phyloP scores from a whole-genome alignment of 345 rosid species.

The Moringa oleifera region DNA sequence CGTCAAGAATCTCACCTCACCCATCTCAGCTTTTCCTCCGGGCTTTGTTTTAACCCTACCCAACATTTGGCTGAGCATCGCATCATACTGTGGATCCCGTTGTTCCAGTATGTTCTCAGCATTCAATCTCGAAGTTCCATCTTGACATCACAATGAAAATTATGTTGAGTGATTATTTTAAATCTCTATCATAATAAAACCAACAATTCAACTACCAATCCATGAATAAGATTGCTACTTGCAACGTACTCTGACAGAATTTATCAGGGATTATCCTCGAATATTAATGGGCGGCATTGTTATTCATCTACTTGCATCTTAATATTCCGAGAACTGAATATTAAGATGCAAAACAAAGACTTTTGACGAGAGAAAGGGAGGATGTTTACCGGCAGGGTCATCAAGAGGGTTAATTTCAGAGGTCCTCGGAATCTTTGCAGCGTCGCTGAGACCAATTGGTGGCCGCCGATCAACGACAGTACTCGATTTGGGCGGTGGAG shows the following conservation, averaged over 20 bases:
- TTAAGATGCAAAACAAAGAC: background rate
- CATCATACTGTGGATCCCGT: constrained; percentile 62
- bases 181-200: background rate
- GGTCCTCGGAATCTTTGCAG: constrained; percentile 22
- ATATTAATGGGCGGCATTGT: background rate
- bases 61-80: constrained; percentile 83
- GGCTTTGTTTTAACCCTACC: constrained; percentile 78
- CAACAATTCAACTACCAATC: background rate
- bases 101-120: constrained; percentile 56
- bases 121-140: constrained; percentile 28
- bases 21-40: constrained; percentile 84
- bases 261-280: background rate
- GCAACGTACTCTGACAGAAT: background rate
- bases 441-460: constrained; percentile 19
- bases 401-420: constrained; percentile 19
- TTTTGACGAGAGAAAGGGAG: background rate
- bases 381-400: constrained; percentile 30
- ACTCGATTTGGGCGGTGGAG: constrained; percentile 35
- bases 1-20: constrained; percentile 56
- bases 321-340: background rate
- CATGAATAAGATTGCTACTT: background rate
- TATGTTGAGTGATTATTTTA: background rate
- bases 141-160: constrained; percentile 21
- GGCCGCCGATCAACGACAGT: constrained; percentile 32
- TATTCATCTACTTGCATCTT: too few species aligned